phyloP scores from a whole-genome alignment of 2,329 filamentous ascomycete species.

The Ascochyta rabiei region DNA sequence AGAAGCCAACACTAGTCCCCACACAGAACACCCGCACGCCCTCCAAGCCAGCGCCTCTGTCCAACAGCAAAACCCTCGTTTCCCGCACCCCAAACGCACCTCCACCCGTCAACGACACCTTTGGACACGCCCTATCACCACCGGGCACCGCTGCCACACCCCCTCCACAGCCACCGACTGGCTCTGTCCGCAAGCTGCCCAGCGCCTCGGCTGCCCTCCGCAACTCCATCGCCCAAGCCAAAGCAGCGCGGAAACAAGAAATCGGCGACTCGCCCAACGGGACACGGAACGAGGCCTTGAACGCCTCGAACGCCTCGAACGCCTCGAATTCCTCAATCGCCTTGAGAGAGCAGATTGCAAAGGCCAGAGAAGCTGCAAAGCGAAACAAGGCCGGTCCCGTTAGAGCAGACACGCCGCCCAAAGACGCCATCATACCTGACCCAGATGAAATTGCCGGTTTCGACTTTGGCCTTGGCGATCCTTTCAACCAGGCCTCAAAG shows the following conservation, averaged over 20 bases:
- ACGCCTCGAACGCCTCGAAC: constrained; percentile 83
- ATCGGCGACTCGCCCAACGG: constrained; percentile 10
- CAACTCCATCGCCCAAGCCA: constrained; percentile 91
- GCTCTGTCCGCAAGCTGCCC: constrained; percentile 51
- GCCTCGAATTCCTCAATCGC: constrained; percentile 79
- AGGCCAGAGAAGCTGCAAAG: constrained; percentile 78
- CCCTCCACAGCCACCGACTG: constrained; percentile 26
- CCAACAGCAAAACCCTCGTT: constrained; percentile 46
- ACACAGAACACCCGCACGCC: constrained; percentile 35
- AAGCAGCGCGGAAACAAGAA: constrained; percentile 68
- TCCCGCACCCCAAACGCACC: constrained; percentile 43
- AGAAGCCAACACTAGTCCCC: constrained; percentile 36
- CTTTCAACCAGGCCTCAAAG: constrained; percentile 71
- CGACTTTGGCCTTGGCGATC: constrained; percentile 68
- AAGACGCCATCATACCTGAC: constrained; percentile 41
- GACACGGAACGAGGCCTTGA: constrained; percentile 53
- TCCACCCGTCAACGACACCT: constrained; percentile 41
- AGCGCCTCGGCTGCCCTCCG: constrained; percentile 83
- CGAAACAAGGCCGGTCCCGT: constrained; percentile 29
- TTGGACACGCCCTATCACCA: constrained; percentile 44
- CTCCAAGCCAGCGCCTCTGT: constrained; percentile 38
- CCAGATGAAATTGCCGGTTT: constrained; percentile 50
- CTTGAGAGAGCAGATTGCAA: constrained; percentile 88
- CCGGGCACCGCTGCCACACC: constrained; percentile 25
- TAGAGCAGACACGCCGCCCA: constrained; percentile 37